Evolutionary conservation across 1,284 basidiomycete species (phyloP), one percentile per base, ranked within the genome.

Genomic region (Agaricales sp.): DNA sequence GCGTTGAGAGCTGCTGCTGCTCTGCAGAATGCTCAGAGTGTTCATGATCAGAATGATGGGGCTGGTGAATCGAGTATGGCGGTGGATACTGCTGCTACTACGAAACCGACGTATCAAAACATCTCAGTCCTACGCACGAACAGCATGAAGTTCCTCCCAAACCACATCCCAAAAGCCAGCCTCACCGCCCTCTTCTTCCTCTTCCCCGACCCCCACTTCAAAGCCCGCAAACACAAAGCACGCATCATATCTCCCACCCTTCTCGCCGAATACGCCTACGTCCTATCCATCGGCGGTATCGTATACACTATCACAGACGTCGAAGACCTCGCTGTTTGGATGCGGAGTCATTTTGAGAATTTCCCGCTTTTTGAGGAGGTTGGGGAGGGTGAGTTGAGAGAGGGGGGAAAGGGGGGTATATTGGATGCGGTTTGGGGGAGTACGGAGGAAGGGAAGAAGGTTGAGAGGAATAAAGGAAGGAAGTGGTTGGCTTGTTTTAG

Each of bases 161-260:
- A 99, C 69, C 98, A 94, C 67, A 97, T 99, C 67, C 64, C 76
- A 11, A 93, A 94, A 62, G 84, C 84, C 53, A 95, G 96, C 57
- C 73, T 97, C 46, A 83, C 85, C 25, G 88, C 96, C 53, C 77
- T 99, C 53, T 99, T 99, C 71, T 98, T 99, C 73, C 79, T 99
- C 53, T 99, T 98, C 67, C 96, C 96, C 25, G 96, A 99, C 67
- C 96, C 96, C 0, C 96, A 99, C 67, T 99, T 99, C 77, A 99
- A 99, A 67, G 77, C 80, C 16, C 83, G 94, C 58, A 99, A 99
- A 66, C 95, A 98, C 74, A 99, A 99, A 70, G 95, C 95, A 3
- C 82, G 96, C 56, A 98, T 98, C 62, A 93, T 97, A 60, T 96
- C 93, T 3, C 90, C 92, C 1, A 94, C 94, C 1, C 75, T 99